A percentile compares a stretch with the other conserved stretches of the same genome.
These are phyloP conservation scores for Eustoma russellianum DNA, from an alignment of 257 asterid species.

Conservation along the genomic window DNA sequence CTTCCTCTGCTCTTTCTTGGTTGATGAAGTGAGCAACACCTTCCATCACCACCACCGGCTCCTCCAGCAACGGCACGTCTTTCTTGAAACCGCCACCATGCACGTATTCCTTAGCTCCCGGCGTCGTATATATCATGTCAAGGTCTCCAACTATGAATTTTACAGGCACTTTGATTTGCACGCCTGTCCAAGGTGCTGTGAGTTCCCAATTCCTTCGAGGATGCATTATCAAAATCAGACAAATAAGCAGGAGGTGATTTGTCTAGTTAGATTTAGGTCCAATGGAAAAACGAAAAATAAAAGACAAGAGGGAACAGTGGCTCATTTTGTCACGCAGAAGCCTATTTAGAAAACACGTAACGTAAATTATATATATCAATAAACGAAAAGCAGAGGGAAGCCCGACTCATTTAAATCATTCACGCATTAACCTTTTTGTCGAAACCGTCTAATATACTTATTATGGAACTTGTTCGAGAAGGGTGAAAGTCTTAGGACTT, in stretches of 20 bases:
- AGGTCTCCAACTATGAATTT: constrained; percentile 62
- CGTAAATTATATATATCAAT: no score
- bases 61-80: constrained; percentile 76
- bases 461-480: no score
- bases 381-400: no score
- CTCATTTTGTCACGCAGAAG: no score
- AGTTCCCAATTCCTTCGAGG: constrained; percentile 78
- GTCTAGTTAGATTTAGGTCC: no score
- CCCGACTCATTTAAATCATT: no score
- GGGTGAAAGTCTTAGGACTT: no score
- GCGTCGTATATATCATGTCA: constrained; percentile 71
- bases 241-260: no score
- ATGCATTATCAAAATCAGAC: background rate
- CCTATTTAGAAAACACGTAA: no score
- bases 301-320: no score
- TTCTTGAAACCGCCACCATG: constrained; percentile 76
- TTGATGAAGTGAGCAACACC: constrained; percentile 80
- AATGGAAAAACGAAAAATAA: no score
- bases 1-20: constrained; percentile 63
- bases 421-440: no score
- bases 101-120: constrained; percentile 80
- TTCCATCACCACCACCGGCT: constrained; percentile 40
- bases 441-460: background rate
- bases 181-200: constrained; percentile 71
- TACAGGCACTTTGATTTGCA: constrained; percentile 59